These are phyloP conservation scores for Fonsecaea multimorphosa DNA, from an alignment of 2,329 filamentous ascomycete genomes.

Conservation along the genomic window DNA sequence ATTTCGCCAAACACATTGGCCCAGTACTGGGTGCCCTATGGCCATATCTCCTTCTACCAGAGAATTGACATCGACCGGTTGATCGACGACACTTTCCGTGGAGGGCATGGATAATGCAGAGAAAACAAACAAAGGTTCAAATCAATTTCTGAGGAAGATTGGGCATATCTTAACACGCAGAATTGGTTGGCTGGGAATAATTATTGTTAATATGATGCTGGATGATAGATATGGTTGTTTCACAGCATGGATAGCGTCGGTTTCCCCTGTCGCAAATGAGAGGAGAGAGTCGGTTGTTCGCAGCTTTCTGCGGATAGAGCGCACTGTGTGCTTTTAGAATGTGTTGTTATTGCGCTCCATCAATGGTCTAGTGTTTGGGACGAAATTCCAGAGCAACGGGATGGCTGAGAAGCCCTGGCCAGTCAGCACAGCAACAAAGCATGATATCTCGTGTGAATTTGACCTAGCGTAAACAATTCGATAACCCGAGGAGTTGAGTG, in stretches of 20 bases:
- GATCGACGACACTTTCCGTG: conserved; percentile 38
- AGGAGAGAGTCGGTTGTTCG: neutral
- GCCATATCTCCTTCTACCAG: conserved; percentile 53
- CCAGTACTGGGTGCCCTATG: conserved; percentile 75
- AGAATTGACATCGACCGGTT: conserved; percentile 52
- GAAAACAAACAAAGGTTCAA: neutral
- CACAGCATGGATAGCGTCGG: neutral
- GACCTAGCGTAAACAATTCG: neutral
- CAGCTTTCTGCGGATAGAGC: neutral
- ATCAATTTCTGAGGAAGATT: neutral
- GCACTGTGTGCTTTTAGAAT: neutral
- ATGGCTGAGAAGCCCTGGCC: neutral
- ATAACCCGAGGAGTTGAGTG: neutral
- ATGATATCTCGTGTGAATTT: neutral
- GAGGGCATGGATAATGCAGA: neutral
- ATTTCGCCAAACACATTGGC: conserved; percentile 78
- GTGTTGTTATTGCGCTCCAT: neutral
- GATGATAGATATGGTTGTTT: neutral
- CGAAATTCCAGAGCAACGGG: neutral
- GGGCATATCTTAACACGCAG: neutral
- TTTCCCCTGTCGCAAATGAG: neutral
- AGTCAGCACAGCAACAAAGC: neutral
- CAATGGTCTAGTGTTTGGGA: neutral
- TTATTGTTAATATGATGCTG: neutral
- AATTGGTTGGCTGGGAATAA: neutral